A percentile compares a stretch with the other conserved stretches of the same genome.
Evolutionary conservation across 139 green algal genomes (phyloP).

Genomic region (Chlorella sp.): DNA sequence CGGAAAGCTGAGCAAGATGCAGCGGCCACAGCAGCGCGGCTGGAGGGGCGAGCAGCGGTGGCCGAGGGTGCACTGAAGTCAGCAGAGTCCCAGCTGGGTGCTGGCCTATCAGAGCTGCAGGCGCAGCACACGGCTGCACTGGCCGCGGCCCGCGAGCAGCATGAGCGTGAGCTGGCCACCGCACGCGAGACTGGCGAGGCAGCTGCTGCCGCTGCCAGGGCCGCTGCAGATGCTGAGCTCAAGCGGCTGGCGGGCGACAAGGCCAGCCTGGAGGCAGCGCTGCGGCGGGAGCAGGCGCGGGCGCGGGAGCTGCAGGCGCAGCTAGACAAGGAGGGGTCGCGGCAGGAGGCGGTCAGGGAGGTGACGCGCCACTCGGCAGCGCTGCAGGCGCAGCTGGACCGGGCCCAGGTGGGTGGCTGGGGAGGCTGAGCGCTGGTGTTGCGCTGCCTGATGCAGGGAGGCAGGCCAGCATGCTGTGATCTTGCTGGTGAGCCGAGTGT

Average conservation of each 20-base stretch:
- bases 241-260: neutral
- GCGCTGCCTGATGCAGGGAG: no score
- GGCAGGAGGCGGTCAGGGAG: constrained; percentile 28
- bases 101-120: constrained; percentile 1
- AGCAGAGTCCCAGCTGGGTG: constrained; percentile 1
- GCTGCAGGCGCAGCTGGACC: constrained; percentile 24
- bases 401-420: neutral
- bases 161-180: neutral
- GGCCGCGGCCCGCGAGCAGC: neutral
- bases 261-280: neutral
- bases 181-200: neutral
- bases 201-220: neutral
- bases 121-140: constrained; percentile 1
- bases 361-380: constrained; percentile 33
- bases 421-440: no score
- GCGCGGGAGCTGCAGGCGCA: constrained; percentile 2
- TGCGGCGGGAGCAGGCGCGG: constrained; percentile 20
- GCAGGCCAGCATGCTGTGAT: no score
- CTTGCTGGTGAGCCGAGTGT: no score
- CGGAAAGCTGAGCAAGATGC: constrained; percentile 9
- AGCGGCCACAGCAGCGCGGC: constrained; percentile 15
- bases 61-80: constrained; percentile 12
- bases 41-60: constrained; percentile 22
- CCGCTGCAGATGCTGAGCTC: neutral
- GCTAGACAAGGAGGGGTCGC: constrained; percentile 17